A percentile compares a stretch with the other conserved stretches of the same genome.
Conservation (phyloP, 2,329 filamentous ascomycete genomes). For the Diplodia intermedia region DNA sequence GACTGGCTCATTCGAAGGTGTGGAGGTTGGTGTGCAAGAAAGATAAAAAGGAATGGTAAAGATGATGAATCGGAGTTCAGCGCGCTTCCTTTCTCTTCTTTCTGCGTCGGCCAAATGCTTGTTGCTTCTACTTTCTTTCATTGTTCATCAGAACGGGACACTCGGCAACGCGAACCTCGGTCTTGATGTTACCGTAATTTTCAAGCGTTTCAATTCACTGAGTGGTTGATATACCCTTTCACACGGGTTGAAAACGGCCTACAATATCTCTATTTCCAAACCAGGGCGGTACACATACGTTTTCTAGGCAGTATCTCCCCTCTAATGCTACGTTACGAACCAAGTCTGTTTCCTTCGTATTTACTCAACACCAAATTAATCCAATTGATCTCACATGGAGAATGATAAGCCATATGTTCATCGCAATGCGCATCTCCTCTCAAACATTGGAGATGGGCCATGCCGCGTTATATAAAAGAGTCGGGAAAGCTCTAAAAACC, state of each 20-base stretch:
- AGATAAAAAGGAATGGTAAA: not conserved
- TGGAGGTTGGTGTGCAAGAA: not conserved
- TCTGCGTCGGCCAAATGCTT: not conserved
- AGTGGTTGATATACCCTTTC: not conserved
- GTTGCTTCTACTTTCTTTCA: not conserved
- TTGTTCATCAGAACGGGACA: not conserved
- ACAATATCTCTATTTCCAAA: not conserved
- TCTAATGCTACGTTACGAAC: constrained; percentile 20
- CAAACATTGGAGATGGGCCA: not conserved
- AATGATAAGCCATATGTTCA: not conserved
- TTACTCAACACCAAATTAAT: not conserved
- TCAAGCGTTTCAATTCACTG: too few species aligned
- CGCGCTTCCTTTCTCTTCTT: not conserved
- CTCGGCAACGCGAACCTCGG: not conserved
- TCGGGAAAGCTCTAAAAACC: constrained; percentile 58
- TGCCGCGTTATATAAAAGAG: not conserved
- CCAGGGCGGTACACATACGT: not conserved
- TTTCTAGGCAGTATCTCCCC: not conserved
- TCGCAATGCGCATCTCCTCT: not conserved
- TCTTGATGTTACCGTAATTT: not conserved
- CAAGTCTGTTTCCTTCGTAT: not conserved
- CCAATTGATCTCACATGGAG: not conserved
- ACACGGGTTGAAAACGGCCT: too few species aligned
- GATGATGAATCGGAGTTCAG: not conserved
- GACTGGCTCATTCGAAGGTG: not conserved